These are phyloP conservation scores for Ophiostoma perfectum DNA, from an alignment of 2,329 filamentous ascomycete species.

Conservation along the genomic window DNA sequence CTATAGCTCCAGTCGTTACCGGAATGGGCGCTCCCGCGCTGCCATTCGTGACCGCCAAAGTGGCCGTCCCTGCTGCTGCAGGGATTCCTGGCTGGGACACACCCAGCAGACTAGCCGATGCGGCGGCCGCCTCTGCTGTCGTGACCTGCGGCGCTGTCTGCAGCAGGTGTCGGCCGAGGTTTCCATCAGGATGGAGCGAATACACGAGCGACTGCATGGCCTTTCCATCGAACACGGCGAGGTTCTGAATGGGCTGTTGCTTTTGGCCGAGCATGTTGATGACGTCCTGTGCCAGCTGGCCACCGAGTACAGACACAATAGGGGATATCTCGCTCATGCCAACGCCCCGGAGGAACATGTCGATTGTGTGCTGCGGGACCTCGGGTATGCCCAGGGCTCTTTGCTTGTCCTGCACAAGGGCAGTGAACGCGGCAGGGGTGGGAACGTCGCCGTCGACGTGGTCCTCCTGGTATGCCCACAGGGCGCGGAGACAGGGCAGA, in stretches of 20 bases:
- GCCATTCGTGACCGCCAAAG: background rate
- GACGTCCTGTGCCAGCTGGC: constrained; percentile 87
- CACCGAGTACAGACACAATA: constrained; percentile 82
- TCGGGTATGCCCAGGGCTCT: constrained; percentile 64
- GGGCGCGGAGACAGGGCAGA: constrained; percentile 76
- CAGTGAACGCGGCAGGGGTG: constrained; percentile 60
- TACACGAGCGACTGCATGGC: constrained; percentile 73
- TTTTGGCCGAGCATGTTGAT: constrained; percentile 90
- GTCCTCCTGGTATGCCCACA: constrained; percentile 77
- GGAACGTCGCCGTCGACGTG: constrained; percentile 43
- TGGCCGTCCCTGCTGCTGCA: background rate
- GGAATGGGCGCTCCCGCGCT: background rate
- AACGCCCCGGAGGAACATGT: constrained; percentile 81
- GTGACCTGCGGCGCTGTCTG: constrained; percentile 21
- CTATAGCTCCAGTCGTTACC: constrained; percentile 5
- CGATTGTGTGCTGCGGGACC: constrained; percentile 67
- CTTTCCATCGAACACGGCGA: constrained; percentile 85
- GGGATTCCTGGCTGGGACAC: background rate
- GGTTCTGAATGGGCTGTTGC: constrained; percentile 94
- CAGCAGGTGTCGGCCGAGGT: constrained; percentile 21
- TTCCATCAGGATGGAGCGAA: constrained; percentile 61
- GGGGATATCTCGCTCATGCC: constrained; percentile 72
- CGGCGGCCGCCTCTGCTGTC: background rate
- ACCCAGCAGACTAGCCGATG: background rate
- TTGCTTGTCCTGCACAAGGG: constrained; percentile 71